Evolutionary conservation across 1,284 basidiomycete genomes (phyloP).

Genomic region (Austroboletus sp.): DNA sequence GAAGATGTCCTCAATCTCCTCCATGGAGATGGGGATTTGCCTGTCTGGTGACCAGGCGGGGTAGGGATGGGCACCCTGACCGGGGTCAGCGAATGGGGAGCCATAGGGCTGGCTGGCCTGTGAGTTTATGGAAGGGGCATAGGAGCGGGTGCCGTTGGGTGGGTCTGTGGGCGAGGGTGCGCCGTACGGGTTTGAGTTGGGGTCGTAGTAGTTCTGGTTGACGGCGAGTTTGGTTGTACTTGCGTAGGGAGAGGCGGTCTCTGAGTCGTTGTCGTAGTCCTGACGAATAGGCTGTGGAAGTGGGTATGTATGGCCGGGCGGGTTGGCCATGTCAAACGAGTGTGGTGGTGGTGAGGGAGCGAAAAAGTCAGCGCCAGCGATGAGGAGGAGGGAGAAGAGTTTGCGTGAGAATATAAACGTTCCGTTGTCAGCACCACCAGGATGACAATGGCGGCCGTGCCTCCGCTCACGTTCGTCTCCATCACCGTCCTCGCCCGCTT

Average conservation of each 20-base stretch:
- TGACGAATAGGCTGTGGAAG: slow-evolving; percentile 32
- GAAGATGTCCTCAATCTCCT: slow-evolving; percentile 98
- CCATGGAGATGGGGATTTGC: slow-evolving; percentile 93
- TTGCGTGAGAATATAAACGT: slow-evolving; percentile 20
- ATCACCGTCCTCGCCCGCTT: slow-evolving; percentile 32
- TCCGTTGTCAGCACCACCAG: neutral
- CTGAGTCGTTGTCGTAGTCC: slow-evolving; percentile 32
- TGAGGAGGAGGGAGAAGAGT: slow-evolving; percentile 10
- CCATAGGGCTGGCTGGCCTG: slow-evolving; percentile 51
- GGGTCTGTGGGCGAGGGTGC: slow-evolving; percentile 30
- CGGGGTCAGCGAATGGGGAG: slow-evolving; percentile 56
- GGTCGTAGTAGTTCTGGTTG: slow-evolving; percentile 26
- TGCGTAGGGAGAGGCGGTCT: slow-evolving; percentile 27
- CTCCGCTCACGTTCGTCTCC: slow-evolving; percentile 39
- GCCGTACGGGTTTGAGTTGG: neutral
- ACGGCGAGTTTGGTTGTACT: slow-evolving; percentile 32
- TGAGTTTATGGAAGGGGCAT: slow-evolving; percentile 51
- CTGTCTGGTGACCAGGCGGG: slow-evolving; percentile 93
- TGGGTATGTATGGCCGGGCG: slow-evolving; percentile 17
- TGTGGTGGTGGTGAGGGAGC: slow-evolving; percentile 15
- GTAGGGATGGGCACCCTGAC: slow-evolving; percentile 66
- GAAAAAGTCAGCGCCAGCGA: slow-evolving; percentile 22
- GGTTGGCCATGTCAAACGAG: slow-evolving; percentile 30
- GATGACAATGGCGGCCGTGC: slow-evolving; percentile 24
- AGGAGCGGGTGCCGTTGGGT: slow-evolving; percentile 39